Evolutionary conservation across 768 basidiomycete genomes (phyloP).

Genomic region (Termitomyces sp.): DNA sequence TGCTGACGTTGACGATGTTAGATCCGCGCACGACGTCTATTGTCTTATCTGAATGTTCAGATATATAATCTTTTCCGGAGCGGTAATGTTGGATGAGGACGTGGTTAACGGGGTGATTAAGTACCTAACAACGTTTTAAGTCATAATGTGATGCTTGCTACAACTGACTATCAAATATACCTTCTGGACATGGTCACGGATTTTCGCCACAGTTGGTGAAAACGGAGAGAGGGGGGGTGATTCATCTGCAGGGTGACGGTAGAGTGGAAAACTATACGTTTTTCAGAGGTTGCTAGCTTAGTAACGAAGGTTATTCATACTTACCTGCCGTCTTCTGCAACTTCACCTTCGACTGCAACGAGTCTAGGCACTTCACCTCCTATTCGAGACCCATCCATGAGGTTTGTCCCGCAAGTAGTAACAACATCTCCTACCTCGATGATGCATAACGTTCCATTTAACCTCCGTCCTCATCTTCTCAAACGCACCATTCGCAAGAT

Average conservation of each 20-base stretch:
- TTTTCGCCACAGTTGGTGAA: conserved; percentile 60
- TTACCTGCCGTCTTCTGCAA: conserved; percentile 42
- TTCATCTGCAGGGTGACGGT: conserved; percentile 78
- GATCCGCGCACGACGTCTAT: conserved; percentile 73
- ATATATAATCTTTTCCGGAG: conserved; percentile 74
- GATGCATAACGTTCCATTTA: conserved; percentile 67
- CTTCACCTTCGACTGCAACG: conserved; percentile 55
- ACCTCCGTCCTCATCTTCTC: conserved; percentile 58
- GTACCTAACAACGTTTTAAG: conserved; percentile 16
- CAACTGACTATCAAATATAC: conserved; percentile 14
- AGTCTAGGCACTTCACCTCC: conserved; percentile 70
- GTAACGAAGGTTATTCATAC: conserved; percentile 6
- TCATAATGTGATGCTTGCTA: neutral
- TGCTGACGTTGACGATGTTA: conserved; percentile 73
- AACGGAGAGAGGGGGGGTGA: conserved; percentile 65
- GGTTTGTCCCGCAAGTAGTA: neutral
- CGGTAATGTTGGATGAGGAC: conserved; percentile 82
- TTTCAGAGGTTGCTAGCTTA: neutral
- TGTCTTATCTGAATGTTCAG: conserved; percentile 85
- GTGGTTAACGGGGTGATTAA: conserved; percentile 69
- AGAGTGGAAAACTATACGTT: conserved; percentile 58
- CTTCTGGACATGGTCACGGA: conserved; percentile 57
- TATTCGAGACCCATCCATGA: conserved; percentile 18
- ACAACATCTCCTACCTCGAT: conserved; percentile 44
- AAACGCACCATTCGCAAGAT: conserved; percentile 52